Evolutionary conservation across 768 basidiomycete species (phyloP).

Genomic region (Russula ochroleuca): DNA sequence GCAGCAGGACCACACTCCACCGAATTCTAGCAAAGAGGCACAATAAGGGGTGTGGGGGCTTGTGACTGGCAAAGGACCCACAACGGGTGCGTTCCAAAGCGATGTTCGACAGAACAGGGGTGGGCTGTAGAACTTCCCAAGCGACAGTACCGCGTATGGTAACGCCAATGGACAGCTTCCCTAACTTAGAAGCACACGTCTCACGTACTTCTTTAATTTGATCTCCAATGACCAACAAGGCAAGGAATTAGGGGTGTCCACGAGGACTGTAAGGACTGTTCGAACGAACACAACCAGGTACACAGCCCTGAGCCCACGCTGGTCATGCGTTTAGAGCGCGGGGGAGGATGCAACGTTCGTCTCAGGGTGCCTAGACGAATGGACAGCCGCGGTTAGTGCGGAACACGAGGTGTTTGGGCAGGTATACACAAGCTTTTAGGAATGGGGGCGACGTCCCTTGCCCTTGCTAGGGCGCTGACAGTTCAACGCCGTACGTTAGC

Average conservation of each 20-base stretch:
- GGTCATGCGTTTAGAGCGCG: background rate
- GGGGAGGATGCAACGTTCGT: background rate
- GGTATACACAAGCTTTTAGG: background rate
- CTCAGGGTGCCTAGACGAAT: background rate
- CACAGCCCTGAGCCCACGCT: background rate
- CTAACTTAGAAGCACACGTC: background rate
- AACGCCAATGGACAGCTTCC: background rate
- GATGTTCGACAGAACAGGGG: background rate
- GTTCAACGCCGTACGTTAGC: too few relatives aligned
- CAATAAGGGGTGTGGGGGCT: background rate
- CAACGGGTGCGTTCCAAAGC: background rate
- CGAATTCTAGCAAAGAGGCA: background rate
- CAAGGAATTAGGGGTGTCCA: slow-evolving; percentile 15
- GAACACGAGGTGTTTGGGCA: background rate
- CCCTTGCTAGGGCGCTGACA: too few relatives aligned
- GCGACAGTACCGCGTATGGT: background rate
- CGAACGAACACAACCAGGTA: background rate
- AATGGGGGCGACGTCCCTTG: background rate
- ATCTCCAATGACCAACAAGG: background rate
- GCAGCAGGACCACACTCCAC: background rate
- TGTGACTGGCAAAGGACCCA: background rate
- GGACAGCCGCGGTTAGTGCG: background rate
- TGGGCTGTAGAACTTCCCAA: background rate
- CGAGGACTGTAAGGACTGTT: slow-evolving; percentile 1
- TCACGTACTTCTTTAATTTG: background rate